Percentiles rank a stretch among this genome's conserved stretches.
Evolutionary conservation across 2,329 filamentous ascomycete genomes (phyloP).

Genomic region (Phaeosphaeria sp.): DNA sequence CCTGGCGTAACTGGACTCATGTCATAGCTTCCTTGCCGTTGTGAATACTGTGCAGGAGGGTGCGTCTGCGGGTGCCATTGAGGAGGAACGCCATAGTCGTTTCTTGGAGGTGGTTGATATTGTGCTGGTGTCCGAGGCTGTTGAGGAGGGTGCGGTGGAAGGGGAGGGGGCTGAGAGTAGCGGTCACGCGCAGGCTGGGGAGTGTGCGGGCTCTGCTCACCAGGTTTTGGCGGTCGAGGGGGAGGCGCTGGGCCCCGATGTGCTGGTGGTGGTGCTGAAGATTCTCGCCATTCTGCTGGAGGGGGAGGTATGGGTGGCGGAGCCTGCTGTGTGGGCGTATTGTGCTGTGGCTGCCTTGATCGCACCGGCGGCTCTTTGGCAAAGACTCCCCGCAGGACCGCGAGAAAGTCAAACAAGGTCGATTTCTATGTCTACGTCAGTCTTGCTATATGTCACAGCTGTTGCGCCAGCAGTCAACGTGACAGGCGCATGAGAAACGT

Average conservation of each 20-base stretch:
- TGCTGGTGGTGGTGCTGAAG: conserved; percentile 33
- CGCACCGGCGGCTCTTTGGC: conserved; percentile 93
- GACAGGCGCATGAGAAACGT: conserved; percentile 49
- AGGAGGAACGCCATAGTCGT: conserved; percentile 24
- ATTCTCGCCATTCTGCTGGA: conserved; percentile 63
- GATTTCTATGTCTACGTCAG: conserved; percentile 67
- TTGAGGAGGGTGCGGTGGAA: conserved; percentile 44
- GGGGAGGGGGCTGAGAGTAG: conserved; percentile 40
- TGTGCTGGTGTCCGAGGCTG: conserved; percentile 23
- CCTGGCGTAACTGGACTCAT: conserved; percentile 33
- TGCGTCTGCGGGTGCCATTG: conserved; percentile 23
- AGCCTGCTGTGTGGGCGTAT: conserved; percentile 37
- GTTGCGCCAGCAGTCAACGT: background rate
- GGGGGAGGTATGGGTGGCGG: conserved; percentile 67
- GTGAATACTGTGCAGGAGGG: conserved; percentile 19
- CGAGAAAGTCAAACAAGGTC: conserved; percentile 80
- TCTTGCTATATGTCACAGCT: background rate
- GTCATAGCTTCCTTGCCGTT: conserved; percentile 31
- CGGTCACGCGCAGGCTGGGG: conserved; percentile 32
- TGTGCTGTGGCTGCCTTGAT: conserved; percentile 62
- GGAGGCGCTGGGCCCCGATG: conserved; percentile 47
- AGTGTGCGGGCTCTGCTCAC: conserved; percentile 32
- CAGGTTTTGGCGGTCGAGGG: conserved; percentile 56
- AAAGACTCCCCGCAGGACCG: conserved; percentile 84
- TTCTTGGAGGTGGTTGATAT: conserved; percentile 27